Percentiles rank a stretch among this genome's conserved stretches.
Conservation (phyloP, 441 rosid genomes). For the Bocquillonia castaneifolia region DNA sequence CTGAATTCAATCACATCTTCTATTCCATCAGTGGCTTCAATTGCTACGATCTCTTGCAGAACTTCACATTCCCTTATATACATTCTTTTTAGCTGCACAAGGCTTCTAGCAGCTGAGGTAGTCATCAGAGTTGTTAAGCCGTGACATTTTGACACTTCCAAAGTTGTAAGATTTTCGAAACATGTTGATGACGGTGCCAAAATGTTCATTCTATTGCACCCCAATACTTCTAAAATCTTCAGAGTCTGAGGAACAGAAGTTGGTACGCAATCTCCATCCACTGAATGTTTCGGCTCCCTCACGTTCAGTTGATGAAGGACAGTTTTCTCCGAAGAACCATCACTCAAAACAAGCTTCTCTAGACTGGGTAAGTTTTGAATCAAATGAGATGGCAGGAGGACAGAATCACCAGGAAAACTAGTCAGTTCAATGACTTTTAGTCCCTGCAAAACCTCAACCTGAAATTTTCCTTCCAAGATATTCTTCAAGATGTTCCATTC, state of each 20-base stretch:
- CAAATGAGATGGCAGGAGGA: neutral
- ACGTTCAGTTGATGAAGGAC: neutral
- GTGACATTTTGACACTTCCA: neutral
- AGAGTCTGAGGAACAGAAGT: too few species aligned
- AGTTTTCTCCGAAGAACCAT: neutral
- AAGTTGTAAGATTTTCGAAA: neutral
- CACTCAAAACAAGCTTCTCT: neutral
- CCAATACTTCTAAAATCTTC: neutral
- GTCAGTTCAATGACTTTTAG: neutral
- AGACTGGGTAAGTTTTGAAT: neutral
- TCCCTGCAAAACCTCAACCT: neutral
- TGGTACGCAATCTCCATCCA: too few species aligned
- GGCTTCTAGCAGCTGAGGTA: neutral
- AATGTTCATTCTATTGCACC: neutral
- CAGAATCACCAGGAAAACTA: neutral
- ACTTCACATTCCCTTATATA: neutral
- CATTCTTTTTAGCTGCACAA: conserved; percentile 15
- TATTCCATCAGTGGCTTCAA: neutral
- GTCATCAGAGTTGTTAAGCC: neutral
- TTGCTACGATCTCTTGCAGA: conserved; percentile 12
- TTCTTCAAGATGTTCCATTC: conserved; percentile 11
- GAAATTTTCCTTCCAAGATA: neutral
- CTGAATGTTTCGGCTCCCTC: too few species aligned
- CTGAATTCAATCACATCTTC: conserved; percentile 6
- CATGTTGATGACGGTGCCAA: conserved; percentile 2